Percentiles rank a stretch among this genome's conserved stretches.
Conservation (phyloP, 208 protist species). For the Willaertia magna region DNA sequence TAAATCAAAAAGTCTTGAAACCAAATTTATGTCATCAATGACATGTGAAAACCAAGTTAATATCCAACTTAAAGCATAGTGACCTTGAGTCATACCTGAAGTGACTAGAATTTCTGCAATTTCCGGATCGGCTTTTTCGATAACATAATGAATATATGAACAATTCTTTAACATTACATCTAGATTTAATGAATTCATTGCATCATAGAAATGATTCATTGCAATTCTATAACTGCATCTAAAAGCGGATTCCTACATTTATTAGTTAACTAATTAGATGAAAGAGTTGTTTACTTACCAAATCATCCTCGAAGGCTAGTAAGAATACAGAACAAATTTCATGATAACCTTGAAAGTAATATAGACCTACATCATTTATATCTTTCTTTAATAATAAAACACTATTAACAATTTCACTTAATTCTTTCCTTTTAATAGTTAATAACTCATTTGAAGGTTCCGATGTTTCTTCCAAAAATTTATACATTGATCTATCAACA, state of each 20-base stretch:
- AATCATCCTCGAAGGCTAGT: not conserved
- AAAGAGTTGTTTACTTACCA: too few relatives aligned
- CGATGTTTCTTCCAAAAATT: not conserved
- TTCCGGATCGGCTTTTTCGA: not conserved
- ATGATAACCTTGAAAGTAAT: constrained; percentile 7
- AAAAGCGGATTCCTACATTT: not conserved
- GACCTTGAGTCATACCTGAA: not conserved
- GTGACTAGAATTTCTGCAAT: not conserved
- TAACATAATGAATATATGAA: not conserved
- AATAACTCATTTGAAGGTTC: not conserved
- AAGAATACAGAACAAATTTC: not conserved
- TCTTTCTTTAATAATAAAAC: not conserved
- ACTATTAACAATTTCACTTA: not conserved
- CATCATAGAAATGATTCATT: not conserved
- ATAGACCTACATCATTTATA: not conserved
- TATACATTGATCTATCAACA: not conserved
- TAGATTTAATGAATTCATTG: not conserved
- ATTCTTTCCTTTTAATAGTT: not conserved
- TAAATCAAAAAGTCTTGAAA: not conserved
- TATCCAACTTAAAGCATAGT: not conserved
- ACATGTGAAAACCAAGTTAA: constrained; percentile 5
- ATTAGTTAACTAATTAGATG: too few relatives aligned
- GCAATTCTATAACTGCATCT: not conserved
- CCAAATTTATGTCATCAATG: not conserved
- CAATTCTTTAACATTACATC: not conserved